Evolutionary conservation across 2,329 filamentous ascomycete genomes (phyloP), one percentile per base, ranked within the genome.

Genomic region (Tolypocladium guangdongense): DNA sequence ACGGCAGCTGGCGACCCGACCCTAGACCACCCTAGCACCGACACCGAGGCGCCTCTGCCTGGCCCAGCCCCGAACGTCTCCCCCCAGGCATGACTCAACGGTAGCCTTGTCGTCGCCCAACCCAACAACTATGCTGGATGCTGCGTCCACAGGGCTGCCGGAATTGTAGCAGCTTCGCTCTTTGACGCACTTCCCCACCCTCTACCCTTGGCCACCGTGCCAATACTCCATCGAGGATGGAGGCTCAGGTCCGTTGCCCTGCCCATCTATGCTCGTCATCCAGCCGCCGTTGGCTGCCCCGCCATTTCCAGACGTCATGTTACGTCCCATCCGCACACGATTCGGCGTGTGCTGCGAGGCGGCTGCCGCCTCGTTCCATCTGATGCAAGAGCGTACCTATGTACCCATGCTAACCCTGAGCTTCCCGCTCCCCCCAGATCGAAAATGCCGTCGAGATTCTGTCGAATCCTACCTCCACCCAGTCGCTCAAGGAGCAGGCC

Each of bases 391-490:
- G 30, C 7, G 10, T 14, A n/a, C n/a, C n/a, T n/a, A 18, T 39
- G 5, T 20, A 2, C 24, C 35, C n/a, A 22, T 35, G 41, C 51
- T 50, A 20, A 48, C 41, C 30, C 32, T 37, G n/a, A 36, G 20
- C 20, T 36, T n/a, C 20, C 43, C 16, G 27, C 50, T 14, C 18
- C n/a, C 53, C 50, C 27, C 65, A 96, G 89, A 85, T 96, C 71
- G 88, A 93, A 74, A 92, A 89, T 75, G 93, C 93, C 71, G 93
- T 97, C 74, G 84, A 93, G 71, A 95, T 97, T 74, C 89, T 90
- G 71, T 93, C 85, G 76, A 86, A 92, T 71, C 88, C 89, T 55
- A 74, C 80, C 63, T 87, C 90, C 63, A 83, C 91, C 70, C 83
- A 81, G 64, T 73, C 77, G 60, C 78, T 95, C 65, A 90, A 92